Evolutionary conservation across 805 yeast genomes (phyloP).

Genomic region (Candida jianshihensis): DNA sequence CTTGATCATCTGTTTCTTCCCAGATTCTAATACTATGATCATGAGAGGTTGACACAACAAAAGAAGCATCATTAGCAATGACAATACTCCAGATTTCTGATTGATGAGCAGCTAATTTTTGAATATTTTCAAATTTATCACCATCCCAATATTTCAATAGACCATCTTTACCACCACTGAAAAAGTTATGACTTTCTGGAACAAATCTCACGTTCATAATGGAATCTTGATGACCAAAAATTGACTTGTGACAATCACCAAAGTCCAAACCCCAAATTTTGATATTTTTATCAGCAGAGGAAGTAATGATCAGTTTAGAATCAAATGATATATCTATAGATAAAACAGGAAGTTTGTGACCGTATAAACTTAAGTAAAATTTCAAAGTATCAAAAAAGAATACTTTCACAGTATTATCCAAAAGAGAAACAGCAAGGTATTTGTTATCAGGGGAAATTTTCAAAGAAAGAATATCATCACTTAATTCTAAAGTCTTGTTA

Average conservation of each 20-base stretch:
- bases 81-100: slow-evolving; percentile 91
- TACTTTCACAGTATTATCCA: slow-evolving; percentile 94
- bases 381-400: slow-evolving; percentile 83
- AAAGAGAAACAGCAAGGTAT: slow-evolving; percentile 72
- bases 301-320: slow-evolving; percentile 79
- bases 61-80: slow-evolving; percentile 63
- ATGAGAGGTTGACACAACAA: slow-evolving; percentile 79
- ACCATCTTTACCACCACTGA: slow-evolving; percentile 86
- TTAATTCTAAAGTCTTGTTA: slow-evolving; percentile 74
- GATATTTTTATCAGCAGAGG: slow-evolving; percentile 95
- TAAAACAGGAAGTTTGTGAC: slow-evolving; percentile 93
- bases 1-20: slow-evolving; percentile 90
- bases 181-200: slow-evolving; percentile 82
- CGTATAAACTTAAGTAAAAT: slow-evolving; percentile 83
- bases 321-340: slow-evolving; percentile 88
- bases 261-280: slow-evolving; percentile 98
- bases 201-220: slow-evolving; percentile 83
- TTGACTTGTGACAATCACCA: slow-evolving; percentile 97
- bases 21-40: slow-evolving; percentile 92
- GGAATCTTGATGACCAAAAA: slow-evolving; percentile 95
- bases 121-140: slow-evolving; percentile 90
- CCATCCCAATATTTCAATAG: slow-evolving; percentile 97
- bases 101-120: slow-evolving; percentile 80
- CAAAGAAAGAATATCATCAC: slow-evolving; percentile 79
- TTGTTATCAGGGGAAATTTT: slow-evolving; percentile 74